phyloP scores from a whole-genome alignment of 768 basidiomycete genomes.

The Kwoniella sp. region DNA sequence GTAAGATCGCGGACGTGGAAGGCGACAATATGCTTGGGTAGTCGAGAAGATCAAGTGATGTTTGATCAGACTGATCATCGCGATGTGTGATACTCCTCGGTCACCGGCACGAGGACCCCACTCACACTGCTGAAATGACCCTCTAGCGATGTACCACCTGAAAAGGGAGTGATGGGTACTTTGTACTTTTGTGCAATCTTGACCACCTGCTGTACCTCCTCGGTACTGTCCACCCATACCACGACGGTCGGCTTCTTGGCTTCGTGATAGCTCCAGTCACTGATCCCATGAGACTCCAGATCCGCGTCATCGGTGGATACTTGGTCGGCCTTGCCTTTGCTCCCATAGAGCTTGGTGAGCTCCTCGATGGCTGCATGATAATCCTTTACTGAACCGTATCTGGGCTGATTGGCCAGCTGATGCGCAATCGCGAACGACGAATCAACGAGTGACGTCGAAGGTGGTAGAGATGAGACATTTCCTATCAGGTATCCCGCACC shows the following conservation, averaged over 20 bases:
- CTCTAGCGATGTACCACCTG: constrained; percentile 84
- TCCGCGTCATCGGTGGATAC: constrained; percentile 47
- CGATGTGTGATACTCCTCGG: no score
- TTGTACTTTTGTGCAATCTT: constrained; percentile 72
- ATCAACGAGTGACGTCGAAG: constrained; percentile 28
- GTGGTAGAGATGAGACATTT: constrained; percentile 11
- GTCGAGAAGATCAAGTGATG: no score
- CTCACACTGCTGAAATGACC: constrained; percentile 79
- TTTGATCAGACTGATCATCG: no score
- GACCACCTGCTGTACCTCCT: constrained; percentile 80
- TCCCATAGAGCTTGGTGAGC: constrained; percentile 24
- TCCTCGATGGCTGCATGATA: constrained; percentile 44
- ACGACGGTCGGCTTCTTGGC: constrained; percentile 50
- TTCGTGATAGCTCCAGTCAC: constrained; percentile 53
- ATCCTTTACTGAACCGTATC: constrained; percentile 34
- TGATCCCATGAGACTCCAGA: constrained; percentile 45
- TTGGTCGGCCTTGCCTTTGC: constrained; percentile 37
- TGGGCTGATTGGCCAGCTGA: constrained; percentile 39
- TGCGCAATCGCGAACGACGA: constrained; percentile 36
- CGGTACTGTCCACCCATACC: constrained; percentile 63
- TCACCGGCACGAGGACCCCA: constrained; percentile 4
- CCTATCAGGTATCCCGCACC: constrained; percentile 34
- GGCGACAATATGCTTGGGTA: background rate
- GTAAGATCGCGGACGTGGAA: background rate
- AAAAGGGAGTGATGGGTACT: constrained; percentile 77